Percentiles rank a stretch among this genome's conserved stretches.
Evolutionary conservation across 345 rosid species (phyloP).

Genomic region (Brassica napus): DNA sequence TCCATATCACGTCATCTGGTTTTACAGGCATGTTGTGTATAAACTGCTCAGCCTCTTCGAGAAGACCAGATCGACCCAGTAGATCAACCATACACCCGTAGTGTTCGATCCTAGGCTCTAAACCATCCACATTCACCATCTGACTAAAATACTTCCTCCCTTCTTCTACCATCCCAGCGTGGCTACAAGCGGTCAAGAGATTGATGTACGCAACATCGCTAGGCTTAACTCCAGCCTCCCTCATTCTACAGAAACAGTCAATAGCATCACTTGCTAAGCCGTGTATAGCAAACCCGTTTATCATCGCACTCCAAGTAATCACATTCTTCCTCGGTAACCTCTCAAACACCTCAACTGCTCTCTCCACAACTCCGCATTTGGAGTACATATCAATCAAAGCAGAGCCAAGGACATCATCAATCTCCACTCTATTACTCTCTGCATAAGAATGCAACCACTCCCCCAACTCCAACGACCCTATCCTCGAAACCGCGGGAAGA

Average conservation of each 20-base stretch:
- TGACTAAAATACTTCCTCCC: conserved; percentile 53
- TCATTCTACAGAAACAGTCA: conserved; percentile 52
- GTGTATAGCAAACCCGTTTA: conserved; percentile 69
- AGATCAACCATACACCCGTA: conserved; percentile 80
- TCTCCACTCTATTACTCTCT: conserved; percentile 44
- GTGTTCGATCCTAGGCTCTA: conserved; percentile 72
- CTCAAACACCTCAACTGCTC: conserved; percentile 60
- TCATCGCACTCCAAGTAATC: conserved; percentile 66
- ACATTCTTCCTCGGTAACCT: conserved; percentile 47
- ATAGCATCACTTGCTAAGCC: conserved; percentile 61
- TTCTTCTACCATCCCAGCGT: conserved; percentile 63
- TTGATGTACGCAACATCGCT: conserved; percentile 61
- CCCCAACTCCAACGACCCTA: conserved; percentile 61
- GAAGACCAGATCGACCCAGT: conserved; percentile 58
- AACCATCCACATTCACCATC: conserved; percentile 53
- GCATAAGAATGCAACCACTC: conserved; percentile 74
- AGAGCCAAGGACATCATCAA: conserved; percentile 66
- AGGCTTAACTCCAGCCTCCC: conserved; percentile 41
- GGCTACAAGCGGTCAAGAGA: conserved; percentile 66
- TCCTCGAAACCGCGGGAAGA: conserved; percentile 59
- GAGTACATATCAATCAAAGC: conserved; percentile 79
- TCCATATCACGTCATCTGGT: conserved; percentile 67
- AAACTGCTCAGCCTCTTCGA: conserved; percentile 66
- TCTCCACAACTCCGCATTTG: conserved; percentile 68
- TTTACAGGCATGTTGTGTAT: conserved; percentile 56